Conservation (phyloP, 306 rosid species). For the Dryas alaskensis region DNA sequence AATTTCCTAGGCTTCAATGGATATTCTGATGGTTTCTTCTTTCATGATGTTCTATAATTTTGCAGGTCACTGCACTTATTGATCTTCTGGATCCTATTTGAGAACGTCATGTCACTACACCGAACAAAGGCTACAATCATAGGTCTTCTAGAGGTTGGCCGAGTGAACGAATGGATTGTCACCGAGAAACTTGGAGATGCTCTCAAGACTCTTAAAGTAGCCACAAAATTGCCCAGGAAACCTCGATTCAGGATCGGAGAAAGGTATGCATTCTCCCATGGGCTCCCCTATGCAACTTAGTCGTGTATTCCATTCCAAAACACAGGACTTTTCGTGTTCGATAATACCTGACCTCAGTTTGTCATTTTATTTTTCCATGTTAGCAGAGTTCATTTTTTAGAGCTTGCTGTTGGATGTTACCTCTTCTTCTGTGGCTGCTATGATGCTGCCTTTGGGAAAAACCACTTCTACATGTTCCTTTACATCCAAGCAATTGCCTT, state of each 20-base stretch:
- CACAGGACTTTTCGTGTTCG: neutral
- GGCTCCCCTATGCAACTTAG: neutral
- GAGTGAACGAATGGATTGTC: slow-evolving; percentile 89
- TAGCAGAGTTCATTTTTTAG: slow-evolving; percentile 59
- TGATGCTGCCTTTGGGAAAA: slow-evolving; percentile 58
- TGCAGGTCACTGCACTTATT: slow-evolving; percentile 71
- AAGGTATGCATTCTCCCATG: slow-evolving; percentile 44
- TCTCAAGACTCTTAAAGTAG: slow-evolving; percentile 44
- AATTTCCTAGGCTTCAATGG: too few species aligned
- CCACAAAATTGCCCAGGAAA: slow-evolving; percentile 42
- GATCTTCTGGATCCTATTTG: slow-evolving; percentile 82
- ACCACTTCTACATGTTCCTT: slow-evolving; percentile 66
- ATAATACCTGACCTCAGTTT: slow-evolving; percentile 5
- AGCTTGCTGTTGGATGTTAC: slow-evolving; percentile 67
- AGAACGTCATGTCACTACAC: slow-evolving; percentile 86
- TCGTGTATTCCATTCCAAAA: neutral
- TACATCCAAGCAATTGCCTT: slow-evolving; percentile 63
- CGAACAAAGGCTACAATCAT: slow-evolving; percentile 82
- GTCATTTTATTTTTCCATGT: neutral
- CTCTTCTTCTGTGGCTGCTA: slow-evolving; percentile 69
- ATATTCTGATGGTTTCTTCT: neutral
- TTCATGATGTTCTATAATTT: neutral
- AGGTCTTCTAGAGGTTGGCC: slow-evolving; percentile 61
- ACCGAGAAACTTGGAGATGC: slow-evolving; percentile 86
- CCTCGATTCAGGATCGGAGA: slow-evolving; percentile 57